Conservation (phyloP, 768 basidiomycete species). For the Tylopilus felleus region DNA sequence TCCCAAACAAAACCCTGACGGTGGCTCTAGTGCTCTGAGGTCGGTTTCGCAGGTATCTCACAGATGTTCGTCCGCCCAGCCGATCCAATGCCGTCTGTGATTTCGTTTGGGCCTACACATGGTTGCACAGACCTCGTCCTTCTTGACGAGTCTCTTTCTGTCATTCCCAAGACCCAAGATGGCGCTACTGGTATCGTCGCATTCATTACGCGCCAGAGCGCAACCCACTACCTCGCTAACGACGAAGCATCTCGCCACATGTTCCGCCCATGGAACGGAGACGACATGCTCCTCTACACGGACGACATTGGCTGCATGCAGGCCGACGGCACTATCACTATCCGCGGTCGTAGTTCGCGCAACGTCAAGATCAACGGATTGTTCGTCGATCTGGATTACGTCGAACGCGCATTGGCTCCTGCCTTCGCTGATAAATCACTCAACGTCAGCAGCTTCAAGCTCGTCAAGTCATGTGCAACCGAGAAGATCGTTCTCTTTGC, state of each 20-base stretch:
- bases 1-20: neutral
- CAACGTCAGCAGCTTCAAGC: slow-evolving; percentile 24
- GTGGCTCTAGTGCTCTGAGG: slow-evolving; percentile 25
- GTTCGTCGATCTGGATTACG: slow-evolving; percentile 29
- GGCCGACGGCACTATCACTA: slow-evolving; percentile 26
- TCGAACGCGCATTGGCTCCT: slow-evolving; percentile 25
- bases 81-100: slow-evolving; percentile 23
- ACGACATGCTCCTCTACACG: slow-evolving; percentile 26
- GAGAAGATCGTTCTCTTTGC: slow-evolving; percentile 30
- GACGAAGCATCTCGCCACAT: slow-evolving; percentile 25
- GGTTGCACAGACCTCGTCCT: slow-evolving; percentile 29
- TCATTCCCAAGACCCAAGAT: slow-evolving; percentile 17
- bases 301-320: slow-evolving; percentile 29
- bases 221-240: slow-evolving; percentile 29
- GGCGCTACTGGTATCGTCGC: slow-evolving; percentile 28
- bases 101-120: slow-evolving; percentile 28
- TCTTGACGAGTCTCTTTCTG: slow-evolving; percentile 22
- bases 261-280: slow-evolving; percentile 27
- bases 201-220: slow-evolving; percentile 26
- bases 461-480: slow-evolving; percentile 23
- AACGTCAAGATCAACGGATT: slow-evolving; percentile 31
- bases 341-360: slow-evolving; percentile 29
- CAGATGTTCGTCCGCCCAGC: slow-evolving; percentile 29
- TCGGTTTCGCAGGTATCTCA: slow-evolving; percentile 30
- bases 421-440: slow-evolving; percentile 21